Conservation (phyloP, 768 basidiomycete species). For the Symmetrospora coprosmae region DNA sequence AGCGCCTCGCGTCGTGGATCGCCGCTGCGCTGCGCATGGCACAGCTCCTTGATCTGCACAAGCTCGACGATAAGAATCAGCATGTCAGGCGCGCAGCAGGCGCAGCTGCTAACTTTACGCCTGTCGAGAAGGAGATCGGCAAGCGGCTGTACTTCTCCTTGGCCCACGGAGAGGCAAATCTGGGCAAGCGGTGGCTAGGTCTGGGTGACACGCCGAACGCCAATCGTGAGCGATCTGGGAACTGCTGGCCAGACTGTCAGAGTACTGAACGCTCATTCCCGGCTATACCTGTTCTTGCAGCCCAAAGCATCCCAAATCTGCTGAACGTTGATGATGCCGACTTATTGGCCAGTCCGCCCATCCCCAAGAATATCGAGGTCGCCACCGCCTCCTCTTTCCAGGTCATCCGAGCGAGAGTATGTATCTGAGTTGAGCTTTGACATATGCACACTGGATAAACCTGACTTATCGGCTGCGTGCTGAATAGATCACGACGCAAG, state of each 20-base stretch:
- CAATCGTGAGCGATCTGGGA: background rate
- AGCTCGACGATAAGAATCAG: conserved; percentile 5
- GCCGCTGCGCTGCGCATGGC: conserved; percentile 18
- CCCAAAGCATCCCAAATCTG: conserved; percentile 1
- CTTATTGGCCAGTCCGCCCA: conserved; percentile 10
- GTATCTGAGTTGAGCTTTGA: too few species aligned
- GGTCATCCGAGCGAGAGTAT: conserved; percentile 18
- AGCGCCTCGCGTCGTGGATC: conserved; percentile 16
- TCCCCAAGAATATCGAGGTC: conserved; percentile 13
- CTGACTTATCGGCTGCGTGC: background rate
- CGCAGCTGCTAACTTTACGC: background rate
- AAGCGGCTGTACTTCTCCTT: conserved; percentile 18
- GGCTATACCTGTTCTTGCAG: too few species aligned
- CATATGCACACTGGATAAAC: too few species aligned
- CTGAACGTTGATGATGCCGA: conserved; percentile 16
- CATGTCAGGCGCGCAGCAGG: background rate
- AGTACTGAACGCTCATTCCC: too few species aligned
- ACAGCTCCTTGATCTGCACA: conserved; percentile 16
- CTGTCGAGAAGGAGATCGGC: conserved; percentile 19
- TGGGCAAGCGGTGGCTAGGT: conserved; percentile 11
- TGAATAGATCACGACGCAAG: conserved; percentile 2
- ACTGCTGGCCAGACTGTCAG: too few species aligned
- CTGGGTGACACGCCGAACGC: background rate
- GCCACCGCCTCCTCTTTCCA: conserved; percentile 16
- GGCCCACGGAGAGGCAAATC: conserved; percentile 15